Percentiles rank a stretch among this genome's conserved stretches.
Conservation (phyloP, 108 stramenopile species). For the Pseudonitzschia multiseries region DNA sequence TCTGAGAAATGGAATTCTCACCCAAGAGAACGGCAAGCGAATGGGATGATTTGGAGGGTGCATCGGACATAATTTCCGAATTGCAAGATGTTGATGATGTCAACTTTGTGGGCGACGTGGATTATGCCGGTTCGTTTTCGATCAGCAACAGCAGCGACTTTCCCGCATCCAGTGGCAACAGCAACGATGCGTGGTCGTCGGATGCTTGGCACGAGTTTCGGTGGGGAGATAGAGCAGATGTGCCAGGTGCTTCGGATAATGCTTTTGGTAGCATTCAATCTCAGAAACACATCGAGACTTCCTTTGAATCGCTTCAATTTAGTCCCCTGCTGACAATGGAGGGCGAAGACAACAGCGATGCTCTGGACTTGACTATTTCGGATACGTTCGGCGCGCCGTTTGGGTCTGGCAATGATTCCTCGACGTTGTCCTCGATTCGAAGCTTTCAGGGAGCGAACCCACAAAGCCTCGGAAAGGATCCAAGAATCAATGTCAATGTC, state of each 20-base stretch:
- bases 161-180: not conserved
- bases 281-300: not conserved
- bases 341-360: not conserved
- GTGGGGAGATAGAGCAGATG: not conserved
- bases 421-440: not conserved
- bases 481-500: slow-evolving; percentile 1
- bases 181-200: slow-evolving; percentile 20
- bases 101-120: not conserved
- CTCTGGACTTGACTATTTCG: not conserved
- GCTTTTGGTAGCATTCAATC: not conserved
- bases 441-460: not conserved
- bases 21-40: not conserved
- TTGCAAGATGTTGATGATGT: not conserved
- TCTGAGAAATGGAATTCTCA: not conserved
- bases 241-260: not conserved
- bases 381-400: slow-evolving; percentile 7
- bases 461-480: not conserved
- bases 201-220: slow-evolving; percentile 10
- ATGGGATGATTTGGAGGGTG: not conserved
- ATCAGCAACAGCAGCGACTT: not conserved
- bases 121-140: not conserved
- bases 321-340: not conserved
- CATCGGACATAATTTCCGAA: not conserved
- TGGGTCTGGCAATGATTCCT: not conserved
- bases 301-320: slow-evolving; percentile 9